These are phyloP conservation scores for Conticribra weissflogii DNA, from an alignment of 108 stramenopile species.

Conservation along the genomic window DNA sequence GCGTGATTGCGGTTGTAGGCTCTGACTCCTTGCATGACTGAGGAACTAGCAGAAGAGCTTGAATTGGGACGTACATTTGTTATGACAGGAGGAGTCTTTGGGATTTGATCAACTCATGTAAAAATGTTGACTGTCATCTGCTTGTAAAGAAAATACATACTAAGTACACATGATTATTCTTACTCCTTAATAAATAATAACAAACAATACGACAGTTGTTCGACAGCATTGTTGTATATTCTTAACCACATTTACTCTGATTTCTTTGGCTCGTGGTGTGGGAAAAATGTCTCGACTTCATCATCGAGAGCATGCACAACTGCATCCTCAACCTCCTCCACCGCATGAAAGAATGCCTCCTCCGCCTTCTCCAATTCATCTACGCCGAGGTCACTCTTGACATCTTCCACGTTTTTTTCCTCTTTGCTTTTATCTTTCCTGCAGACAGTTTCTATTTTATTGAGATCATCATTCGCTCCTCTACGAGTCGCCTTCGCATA, in stretches of 20 bases:
- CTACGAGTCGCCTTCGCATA: conserved; percentile 6
- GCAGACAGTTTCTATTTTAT: conserved; percentile 26
- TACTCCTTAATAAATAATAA: too few relatives aligned
- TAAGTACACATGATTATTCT: too few relatives aligned
- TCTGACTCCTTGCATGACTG: conserved; percentile 67
- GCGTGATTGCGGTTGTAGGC: too few relatives aligned
- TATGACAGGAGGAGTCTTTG: not conserved
- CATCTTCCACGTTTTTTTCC: conserved; percentile 20
- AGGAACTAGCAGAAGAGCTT: conserved; percentile 69
- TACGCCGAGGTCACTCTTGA: conserved; percentile 20
- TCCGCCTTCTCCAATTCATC: conserved; percentile 41
- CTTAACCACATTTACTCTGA: too few relatives aligned
- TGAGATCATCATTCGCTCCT: conserved; percentile 6
- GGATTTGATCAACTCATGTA: not conserved
- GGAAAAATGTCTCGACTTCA: conserved; percentile 48
- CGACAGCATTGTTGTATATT: too few relatives aligned
- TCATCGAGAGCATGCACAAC: conserved; percentile 43
- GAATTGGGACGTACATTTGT: conserved; percentile 45
- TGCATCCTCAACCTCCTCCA: conserved; percentile 32
- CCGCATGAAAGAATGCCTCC: conserved; percentile 44
- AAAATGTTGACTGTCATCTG: not conserved
- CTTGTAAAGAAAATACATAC: not conserved
- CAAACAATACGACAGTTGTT: too few relatives aligned
- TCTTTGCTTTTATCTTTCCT: conserved; percentile 2
- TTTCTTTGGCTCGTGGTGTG: conserved; percentile 38